A percentile compares a stretch with the other conserved stretches of the same genome.
These are phyloP conservation scores for Setomelanomma holmii DNA, from an alignment of 2,329 filamentous ascomycete genomes.

Conservation along the genomic window DNA sequence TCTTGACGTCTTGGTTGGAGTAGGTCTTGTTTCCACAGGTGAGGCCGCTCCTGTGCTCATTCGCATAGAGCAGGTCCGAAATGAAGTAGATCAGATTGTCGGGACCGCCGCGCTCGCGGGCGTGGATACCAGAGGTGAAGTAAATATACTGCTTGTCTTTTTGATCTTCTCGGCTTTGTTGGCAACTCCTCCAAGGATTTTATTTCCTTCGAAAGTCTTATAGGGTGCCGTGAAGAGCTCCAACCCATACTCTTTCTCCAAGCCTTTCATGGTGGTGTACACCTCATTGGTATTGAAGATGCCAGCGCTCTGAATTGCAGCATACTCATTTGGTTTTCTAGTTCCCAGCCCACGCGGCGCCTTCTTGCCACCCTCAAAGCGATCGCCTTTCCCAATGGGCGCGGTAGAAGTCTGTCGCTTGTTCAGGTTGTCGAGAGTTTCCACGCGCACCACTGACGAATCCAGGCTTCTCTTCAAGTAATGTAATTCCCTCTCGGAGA, in stretches of 20 bases:
- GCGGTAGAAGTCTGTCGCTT: constrained; percentile 37
- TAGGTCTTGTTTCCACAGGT: constrained; percentile 61
- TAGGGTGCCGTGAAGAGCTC: constrained; percentile 53
- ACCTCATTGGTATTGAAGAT: constrained; percentile 58
- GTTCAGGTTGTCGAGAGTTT: constrained; percentile 32
- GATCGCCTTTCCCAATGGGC: constrained; percentile 47
- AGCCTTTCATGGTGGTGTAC: constrained; percentile 52
- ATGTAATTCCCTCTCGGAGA: constrained; percentile 32
- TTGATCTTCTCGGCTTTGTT: constrained; percentile 54
- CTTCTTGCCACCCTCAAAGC: constrained; percentile 53
- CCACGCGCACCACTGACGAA: constrained; percentile 28
- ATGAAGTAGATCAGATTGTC: constrained; percentile 66
- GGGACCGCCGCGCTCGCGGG: constrained; percentile 65
- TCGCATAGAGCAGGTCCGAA: constrained; percentile 63
- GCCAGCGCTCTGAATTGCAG: constrained; percentile 41
- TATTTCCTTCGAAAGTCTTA: constrained; percentile 53
- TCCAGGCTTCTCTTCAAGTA: constrained; percentile 32
- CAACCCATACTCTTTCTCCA: constrained; percentile 54
- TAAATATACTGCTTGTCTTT: constrained; percentile 58
- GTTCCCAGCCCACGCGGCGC: constrained; percentile 54
- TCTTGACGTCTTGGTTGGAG: constrained; percentile 60
- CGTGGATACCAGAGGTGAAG: constrained; percentile 63
- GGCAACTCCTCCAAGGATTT: constrained; percentile 49
- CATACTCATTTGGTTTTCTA: constrained; percentile 38
- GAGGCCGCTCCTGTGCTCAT: constrained; percentile 58